These are phyloP conservation scores for Saccharum spontaneum DNA, from an alignment of 176 grass and related monocot species.

Conservation along the genomic window DNA sequence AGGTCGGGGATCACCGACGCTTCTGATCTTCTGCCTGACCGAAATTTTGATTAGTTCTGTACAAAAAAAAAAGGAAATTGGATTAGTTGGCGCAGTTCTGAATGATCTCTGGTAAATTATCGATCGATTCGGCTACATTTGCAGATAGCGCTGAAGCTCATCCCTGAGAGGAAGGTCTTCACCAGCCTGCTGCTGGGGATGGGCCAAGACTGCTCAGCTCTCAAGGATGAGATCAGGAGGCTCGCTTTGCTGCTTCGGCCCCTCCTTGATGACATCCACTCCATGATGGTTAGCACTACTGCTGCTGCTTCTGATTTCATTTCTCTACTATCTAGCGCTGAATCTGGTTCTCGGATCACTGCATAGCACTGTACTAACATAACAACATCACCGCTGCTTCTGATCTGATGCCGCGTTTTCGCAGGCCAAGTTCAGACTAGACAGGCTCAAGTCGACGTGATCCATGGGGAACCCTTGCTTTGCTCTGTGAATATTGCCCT, in stretches of 20 bases:
- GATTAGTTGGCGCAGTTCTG: neutral
- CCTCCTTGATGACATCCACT: constrained; percentile 60
- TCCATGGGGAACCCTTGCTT: neutral
- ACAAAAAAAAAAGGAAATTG: no score
- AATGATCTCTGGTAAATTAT: neutral
- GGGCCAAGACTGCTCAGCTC: constrained; percentile 27
- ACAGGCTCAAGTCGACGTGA: constrained; percentile 83
- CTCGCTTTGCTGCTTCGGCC: constrained; percentile 52
- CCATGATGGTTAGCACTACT: constrained; percentile 54
- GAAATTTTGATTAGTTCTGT: no score
- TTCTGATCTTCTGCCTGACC: neutral
- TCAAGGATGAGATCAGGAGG: constrained; percentile 45
- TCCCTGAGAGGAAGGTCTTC: constrained; percentile 66
- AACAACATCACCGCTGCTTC: neutral
- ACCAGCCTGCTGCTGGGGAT: constrained; percentile 37
- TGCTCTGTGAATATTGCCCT: constrained; percentile 24
- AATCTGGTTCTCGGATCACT: neutral
- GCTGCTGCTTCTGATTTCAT: neutral
- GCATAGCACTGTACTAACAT: neutral
- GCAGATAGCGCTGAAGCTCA: constrained; percentile 79
- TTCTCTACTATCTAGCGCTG: neutral
- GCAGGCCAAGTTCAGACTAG: constrained; percentile 72
- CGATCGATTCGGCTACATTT: neutral
- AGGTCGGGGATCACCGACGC: constrained; percentile 33
- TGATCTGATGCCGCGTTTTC: constrained; percentile 5